A percentile compares a stretch with the other conserved stretches of the same genome.
Conservation (phyloP, 495 filamentous ascomycete genomes). For the Hamigera avellanea region DNA sequence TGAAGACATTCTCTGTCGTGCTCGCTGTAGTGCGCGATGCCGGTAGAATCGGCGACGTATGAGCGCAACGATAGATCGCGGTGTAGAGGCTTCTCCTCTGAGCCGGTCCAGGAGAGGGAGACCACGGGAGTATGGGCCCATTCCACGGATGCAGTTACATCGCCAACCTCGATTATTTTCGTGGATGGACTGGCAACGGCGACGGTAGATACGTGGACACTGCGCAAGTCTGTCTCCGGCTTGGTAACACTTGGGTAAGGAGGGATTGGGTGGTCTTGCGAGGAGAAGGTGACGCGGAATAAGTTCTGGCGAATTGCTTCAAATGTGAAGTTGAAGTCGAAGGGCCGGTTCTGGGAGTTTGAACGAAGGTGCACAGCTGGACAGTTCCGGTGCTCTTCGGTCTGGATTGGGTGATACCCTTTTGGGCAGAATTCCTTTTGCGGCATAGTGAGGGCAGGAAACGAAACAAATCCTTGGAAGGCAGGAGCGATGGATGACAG, state of each 20-base stretch:
- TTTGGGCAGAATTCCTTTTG: slow-evolving; percentile 40
- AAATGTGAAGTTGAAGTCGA: slow-evolving; percentile 46
- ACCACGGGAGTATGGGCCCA: slow-evolving; percentile 47
- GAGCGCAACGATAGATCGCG: slow-evolving; percentile 49
- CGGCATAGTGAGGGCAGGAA: slow-evolving; percentile 32
- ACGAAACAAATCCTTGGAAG: neutral
- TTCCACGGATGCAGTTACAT: slow-evolving; percentile 38
- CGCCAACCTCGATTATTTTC: slow-evolving; percentile 34
- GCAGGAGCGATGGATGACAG: no score
- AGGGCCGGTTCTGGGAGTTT: slow-evolving; percentile 19
- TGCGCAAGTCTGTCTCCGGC: slow-evolving; percentile 24
- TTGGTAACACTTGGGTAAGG: slow-evolving; percentile 46
- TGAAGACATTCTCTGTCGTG: slow-evolving; percentile 48
- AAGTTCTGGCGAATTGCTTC: slow-evolving; percentile 46
- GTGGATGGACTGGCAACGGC: slow-evolving; percentile 10
- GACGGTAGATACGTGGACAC: slow-evolving; percentile 14
- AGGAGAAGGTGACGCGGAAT: slow-evolving; percentile 55
- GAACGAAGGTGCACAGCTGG: slow-evolving; percentile 32
- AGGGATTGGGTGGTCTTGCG: slow-evolving; percentile 42
- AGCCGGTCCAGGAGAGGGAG: slow-evolving; percentile 38
- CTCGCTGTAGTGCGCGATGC: slow-evolving; percentile 47
- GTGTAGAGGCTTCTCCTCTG: slow-evolving; percentile 36
- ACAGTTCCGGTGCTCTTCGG: slow-evolving; percentile 8
- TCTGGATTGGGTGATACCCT: slow-evolving; percentile 21
- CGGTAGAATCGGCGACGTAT: slow-evolving; percentile 45